phyloP scores from a whole-genome alignment of 2,329 filamentous ascomycete species.

The Byssothecium circinans region DNA sequence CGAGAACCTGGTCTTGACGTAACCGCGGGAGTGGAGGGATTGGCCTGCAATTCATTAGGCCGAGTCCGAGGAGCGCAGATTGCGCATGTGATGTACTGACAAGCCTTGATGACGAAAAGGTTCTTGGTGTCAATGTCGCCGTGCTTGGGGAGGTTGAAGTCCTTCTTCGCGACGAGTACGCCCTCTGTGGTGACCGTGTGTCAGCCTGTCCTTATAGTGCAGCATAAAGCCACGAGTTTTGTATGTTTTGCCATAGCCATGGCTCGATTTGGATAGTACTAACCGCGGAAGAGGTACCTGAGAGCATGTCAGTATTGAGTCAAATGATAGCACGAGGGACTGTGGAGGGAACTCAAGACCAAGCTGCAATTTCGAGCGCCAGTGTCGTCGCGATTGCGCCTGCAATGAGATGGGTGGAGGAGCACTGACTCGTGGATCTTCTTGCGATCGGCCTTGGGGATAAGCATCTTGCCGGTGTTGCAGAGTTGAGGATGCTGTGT shows the following conservation, averaged over 20 bases:
- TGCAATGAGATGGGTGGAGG: constrained; percentile 20
- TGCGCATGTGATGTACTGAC: constrained; percentile 37
- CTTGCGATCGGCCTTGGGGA: constrained; percentile 99
- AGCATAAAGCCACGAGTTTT: constrained; percentile 34
- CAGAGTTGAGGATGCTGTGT: constrained; percentile 14
- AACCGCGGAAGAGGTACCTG: constrained; percentile 48
- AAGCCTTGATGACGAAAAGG: constrained; percentile 98
- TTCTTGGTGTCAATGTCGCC: constrained; percentile 99
- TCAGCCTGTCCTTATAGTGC: constrained; percentile 46
- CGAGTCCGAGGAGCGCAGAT: background rate
- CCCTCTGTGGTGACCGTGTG: constrained; percentile 60
- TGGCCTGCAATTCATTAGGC: constrained; percentile 56
- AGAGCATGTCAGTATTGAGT: constrained; percentile 25
- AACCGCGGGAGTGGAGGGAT: constrained; percentile 96
- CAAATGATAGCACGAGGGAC: too few species aligned
- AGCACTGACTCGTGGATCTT: constrained; percentile 99
- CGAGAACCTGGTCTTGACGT: constrained; percentile 99
- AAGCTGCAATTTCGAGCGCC: constrained; percentile 35
- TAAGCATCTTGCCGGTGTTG: constrained; percentile 67
- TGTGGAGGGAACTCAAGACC: constrained; percentile 17
- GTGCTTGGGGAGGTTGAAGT: constrained; percentile 98
- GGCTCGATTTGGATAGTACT: constrained; percentile 37
- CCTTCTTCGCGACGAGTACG: constrained; percentile 96
- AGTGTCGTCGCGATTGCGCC: constrained; percentile 29
- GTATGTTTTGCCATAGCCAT: constrained; percentile 44